Evolutionary conservation across 129 eudicot genomes (phyloP), one percentile per base, ranked within the genome.

Genomic region (Deinandra increscens): DNA sequence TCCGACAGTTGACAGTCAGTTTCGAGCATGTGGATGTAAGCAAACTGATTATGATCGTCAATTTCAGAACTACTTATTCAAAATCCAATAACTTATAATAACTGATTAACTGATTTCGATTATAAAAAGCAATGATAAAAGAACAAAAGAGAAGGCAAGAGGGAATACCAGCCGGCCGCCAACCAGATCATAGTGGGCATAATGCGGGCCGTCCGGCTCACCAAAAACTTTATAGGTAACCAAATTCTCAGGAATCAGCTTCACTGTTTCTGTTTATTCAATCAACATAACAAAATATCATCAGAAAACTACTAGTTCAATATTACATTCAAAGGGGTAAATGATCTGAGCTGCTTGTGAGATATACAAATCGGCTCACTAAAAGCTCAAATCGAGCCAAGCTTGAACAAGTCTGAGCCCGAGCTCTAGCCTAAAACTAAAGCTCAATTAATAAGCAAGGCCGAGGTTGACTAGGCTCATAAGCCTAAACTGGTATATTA

Each of bases 101-200:
- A 14, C 3, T 60, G 20, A 15, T 34, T 60, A n/a, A n/a, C n/a
- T 59, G 1, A 26, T 54, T 54, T 23, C 10, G 61, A 54, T 7
- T 54, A 10, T 5, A 20, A 7, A 10, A 20, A 4, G 26, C 56
- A 17, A 11, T 4, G 18, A 29, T 31, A 12, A 38, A 5, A 5
- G 9, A 19, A 14, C 13, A 20, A 48, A 22, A 17, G 69, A 13
- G 61, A 73, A 17, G 13, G 48, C 29, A 71, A 49, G 39, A 50
- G 45, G 29, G 22, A 55, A 12, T 81, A 94, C 97, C 97, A 83
- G 51, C 68, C 85, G 83, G 17, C 95, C 95, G 4, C 99, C 99
- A 72, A 94, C 97, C 71, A 94, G 73, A 75, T 94, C 99, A 75
- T 94, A 94, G 72, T 89, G 99, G 72, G 93, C 97, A 73, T 89